Conservation (phyloP, 2,329 filamentous ascomycete species). For the Colletotrichum destructivum region DNA sequence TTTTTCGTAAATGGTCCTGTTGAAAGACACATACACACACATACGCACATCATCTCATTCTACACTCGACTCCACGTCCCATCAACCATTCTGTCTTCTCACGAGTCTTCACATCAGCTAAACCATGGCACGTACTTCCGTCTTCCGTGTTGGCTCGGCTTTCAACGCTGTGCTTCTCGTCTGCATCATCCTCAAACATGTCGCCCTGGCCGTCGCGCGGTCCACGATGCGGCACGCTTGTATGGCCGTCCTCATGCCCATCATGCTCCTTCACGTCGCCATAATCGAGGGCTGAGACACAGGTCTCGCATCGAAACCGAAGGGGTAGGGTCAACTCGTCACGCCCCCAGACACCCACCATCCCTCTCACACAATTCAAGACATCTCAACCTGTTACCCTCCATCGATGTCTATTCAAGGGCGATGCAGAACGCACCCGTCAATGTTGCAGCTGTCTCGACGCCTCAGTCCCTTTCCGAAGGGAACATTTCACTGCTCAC, state of each 20-base stretch:
- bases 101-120: neutral
- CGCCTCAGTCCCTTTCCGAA: neutral
- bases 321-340: constrained; percentile 2
- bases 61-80: no score
- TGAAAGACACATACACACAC: neutral
- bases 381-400: neutral
- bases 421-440: neutral
- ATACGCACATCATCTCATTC: neutral
- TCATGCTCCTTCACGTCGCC: constrained; percentile 35
- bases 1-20: neutral
- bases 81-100: no score
- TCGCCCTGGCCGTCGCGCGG: constrained; percentile 23
- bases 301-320: neutral
- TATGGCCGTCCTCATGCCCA: constrained; percentile 32
- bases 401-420: constrained; percentile 6
- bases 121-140: constrained; percentile 22
- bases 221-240: constrained; percentile 26
- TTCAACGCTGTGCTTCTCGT: constrained; percentile 27
- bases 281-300: constrained; percentile 35
- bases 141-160: constrained; percentile 32
- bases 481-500: neutral
- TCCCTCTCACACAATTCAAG: neutral
- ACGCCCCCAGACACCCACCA: neutral
- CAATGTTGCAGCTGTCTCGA: neutral
- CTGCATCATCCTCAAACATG: constrained; percentile 41